Conservation (phyloP, 306 rosid genomes). For the Citrullus colocynthis region DNA sequence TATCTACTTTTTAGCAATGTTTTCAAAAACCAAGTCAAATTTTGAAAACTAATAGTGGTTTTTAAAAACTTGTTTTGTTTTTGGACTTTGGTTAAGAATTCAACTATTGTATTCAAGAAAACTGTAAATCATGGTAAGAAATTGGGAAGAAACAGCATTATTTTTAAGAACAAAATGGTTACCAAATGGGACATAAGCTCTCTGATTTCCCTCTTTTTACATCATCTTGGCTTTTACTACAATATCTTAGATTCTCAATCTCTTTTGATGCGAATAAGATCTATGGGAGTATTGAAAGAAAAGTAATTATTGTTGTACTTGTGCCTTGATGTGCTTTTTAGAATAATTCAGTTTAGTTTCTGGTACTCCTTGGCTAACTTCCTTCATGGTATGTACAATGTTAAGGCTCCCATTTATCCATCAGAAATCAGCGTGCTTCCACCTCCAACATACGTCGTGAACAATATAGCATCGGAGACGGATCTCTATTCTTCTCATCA, state of each 20-base stretch:
- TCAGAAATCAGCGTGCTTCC: constrained; percentile 51
- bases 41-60: too few species aligned
- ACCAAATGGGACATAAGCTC: too few species aligned
- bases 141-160: too few species aligned
- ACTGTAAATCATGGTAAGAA: too few species aligned
- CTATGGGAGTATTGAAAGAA: background rate
- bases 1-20: too few species aligned
- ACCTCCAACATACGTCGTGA: constrained; percentile 43
- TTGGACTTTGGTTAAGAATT: too few species aligned
- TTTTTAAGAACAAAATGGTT: too few species aligned
- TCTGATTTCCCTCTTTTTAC: background rate
- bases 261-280: background rate
- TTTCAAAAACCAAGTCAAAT: too few species aligned
- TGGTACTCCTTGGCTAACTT: background rate
- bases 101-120: too few species aligned
- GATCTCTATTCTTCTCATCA: constrained; percentile 40
- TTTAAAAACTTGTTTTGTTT: too few species aligned
- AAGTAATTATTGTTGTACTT: background rate
- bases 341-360: background rate
- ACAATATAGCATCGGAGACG: constrained; percentile 38
- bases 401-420: constrained; percentile 59
- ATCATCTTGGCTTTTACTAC: background rate
- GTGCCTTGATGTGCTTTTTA: background rate
- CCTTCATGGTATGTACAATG: constrained; percentile 34
- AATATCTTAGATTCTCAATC: background rate